Conservation (phyloP, 2,329 filamentous ascomycete species). For the Rutstroemia sydowiana region DNA sequence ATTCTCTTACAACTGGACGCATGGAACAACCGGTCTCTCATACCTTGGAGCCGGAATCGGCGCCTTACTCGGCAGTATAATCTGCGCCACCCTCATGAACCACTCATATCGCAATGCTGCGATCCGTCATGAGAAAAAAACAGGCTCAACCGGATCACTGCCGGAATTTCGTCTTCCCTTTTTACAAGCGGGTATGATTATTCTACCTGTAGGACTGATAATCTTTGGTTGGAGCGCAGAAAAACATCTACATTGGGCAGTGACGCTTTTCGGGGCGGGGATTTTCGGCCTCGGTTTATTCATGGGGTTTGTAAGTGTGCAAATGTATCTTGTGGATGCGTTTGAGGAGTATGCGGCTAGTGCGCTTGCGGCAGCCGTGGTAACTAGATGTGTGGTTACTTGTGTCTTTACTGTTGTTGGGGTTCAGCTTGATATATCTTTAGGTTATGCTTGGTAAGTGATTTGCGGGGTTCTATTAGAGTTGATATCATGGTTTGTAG, state of each 20-base stretch:
- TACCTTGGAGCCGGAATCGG: background rate
- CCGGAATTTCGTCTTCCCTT: background rate
- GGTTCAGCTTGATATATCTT: background rate
- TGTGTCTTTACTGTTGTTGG: background rate
- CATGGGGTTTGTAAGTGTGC: background rate
- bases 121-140: background rate
- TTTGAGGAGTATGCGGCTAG: background rate
- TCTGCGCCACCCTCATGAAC: background rate
- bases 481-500: too few species aligned
- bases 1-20: background rate
- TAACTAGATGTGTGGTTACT: background rate
- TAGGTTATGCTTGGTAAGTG: background rate
- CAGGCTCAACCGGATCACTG: background rate
- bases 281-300: background rate
- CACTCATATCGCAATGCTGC: background rate
- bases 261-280: background rate
- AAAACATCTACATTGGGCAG: background rate
- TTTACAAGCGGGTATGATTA: background rate
- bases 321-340: background rate
- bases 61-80: background rate
- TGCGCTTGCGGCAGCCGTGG: background rate
- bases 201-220: background rate
- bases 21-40: background rate
- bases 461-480: background rate
- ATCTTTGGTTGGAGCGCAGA: background rate